Base-by-base conservation (phyloP, 768 basidiomycete species). In the Obba rivulosa region DNA sequence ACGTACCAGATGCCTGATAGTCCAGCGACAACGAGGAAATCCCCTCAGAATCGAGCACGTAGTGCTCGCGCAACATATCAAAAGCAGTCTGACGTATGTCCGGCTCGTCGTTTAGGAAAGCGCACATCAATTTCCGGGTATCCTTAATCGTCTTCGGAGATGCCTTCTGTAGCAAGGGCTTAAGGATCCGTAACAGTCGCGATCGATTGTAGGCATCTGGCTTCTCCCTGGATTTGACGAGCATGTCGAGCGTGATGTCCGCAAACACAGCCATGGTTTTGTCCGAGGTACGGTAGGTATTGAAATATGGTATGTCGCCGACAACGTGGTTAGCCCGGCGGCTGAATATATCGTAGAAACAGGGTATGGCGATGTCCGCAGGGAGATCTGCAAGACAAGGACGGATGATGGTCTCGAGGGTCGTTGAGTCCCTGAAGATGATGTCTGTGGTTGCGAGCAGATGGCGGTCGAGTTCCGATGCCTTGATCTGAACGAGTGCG, bases 261-360 rank as follows among this genome's bases (percentile, higher is more conserved):
- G 49, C 34, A 13, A 54, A 45, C 13, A 45, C 34, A 9, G 49
- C 52, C 36, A 49, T 35, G 1, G 52, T 49, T 41, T 50, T 48
- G n/a, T 37, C 11, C 5, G 48, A 25, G 39, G 43, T 37, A 28
- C 35, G 34, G 13, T 31, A 22, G 21, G 48, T 46, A 21, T 50
- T 49, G 45, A 50, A 50, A 42, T 54, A 54, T 13, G 34, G 41
- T 8, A 49, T 18, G 5, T 42, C 49, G 41, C 31, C 36, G 14
- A 47, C 45, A 38, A 54, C 43, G 42, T 41, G 48, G 45, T 50
- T 45, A 8, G 52, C 52, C 8, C 52, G 52, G 11, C 47, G 48
- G 11, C 20, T 35, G 41, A 50, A 44, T 41, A 54, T 54, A 36
- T 40, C 34, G 34, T 46, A 47, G 49, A 46, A 54, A 14, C 45